These are phyloP conservation scores for Gaillardinia entomophila DNA, from an alignment of 805 yeast genomes.

Conservation along the genomic window DNA sequence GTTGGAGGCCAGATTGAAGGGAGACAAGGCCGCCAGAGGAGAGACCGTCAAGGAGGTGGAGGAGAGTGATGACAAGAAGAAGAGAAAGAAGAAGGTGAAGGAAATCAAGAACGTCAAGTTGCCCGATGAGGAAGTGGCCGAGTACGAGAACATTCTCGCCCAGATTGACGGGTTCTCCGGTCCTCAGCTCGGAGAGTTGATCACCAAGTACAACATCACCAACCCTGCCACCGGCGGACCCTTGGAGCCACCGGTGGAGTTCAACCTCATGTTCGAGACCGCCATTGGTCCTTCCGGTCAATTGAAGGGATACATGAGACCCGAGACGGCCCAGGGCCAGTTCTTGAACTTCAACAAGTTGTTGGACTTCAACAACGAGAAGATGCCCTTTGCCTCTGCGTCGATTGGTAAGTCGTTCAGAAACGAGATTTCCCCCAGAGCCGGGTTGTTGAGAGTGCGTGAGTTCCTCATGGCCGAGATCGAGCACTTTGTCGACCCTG, in stretches of 20 bases:
- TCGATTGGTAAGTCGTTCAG: constrained; percentile 98
- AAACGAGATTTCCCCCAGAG: constrained; percentile 97
- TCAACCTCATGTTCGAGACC: constrained; percentile 98
- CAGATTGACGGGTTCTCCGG: constrained; percentile 96
- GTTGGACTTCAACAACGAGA: constrained; percentile 89
- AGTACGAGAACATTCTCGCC: constrained; percentile 83
- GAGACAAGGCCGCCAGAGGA: constrained; percentile 97
- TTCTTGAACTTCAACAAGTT: constrained; percentile 91
- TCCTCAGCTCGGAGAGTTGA: constrained; percentile 82
- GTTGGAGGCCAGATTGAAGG: constrained; percentile 90
- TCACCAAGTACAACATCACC: constrained; percentile 73
- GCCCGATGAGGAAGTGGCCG: constrained; percentile 71
- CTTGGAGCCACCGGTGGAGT: constrained; percentile 86
- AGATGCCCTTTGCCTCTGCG: constrained; percentile 99
- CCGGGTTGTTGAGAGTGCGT: constrained; percentile 95
- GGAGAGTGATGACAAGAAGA: constrained; percentile 64
- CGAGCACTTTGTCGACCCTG: constrained; percentile 96
- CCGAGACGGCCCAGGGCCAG: constrained; percentile 99
- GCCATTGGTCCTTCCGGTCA: constrained; percentile 99
- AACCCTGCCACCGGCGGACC: constrained; percentile 89
- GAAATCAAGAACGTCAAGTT: constrained; percentile 87
- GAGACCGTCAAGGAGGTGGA: constrained; percentile 44
- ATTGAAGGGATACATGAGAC: constrained; percentile 91
- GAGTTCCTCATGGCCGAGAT: constrained; percentile 99
- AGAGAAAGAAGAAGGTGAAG: constrained; percentile 75